Base-by-base conservation (phyloP, 2,329 filamentous ascomycete genomes). In the Diplodia sapinea region DNA sequence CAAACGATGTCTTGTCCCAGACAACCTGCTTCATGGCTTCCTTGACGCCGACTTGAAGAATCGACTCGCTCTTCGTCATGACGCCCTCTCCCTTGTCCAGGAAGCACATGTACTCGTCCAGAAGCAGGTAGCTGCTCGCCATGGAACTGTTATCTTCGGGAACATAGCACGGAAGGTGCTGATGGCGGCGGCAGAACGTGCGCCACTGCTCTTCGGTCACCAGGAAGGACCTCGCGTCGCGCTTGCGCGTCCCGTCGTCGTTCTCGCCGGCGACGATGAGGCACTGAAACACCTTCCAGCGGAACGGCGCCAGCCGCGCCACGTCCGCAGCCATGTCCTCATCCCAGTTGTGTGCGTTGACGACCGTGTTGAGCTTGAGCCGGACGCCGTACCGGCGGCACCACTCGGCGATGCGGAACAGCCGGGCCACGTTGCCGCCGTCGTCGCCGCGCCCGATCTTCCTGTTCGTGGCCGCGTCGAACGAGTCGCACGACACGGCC, bases 311-410 rank as follows among this genome's bases (percentile, higher is more conserved):
- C 12, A 87, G 73, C 49, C 70, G 51, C 15, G 71, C 66, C 8
- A 87, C 78, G 15, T 61, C 23, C 8, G 40, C 26, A 13, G 40
- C 56, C 36, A 61, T 49, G 23, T 61, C 56, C 72, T 87, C 85
- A 2, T 81, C 64, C 73, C 76, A 82, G 70, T 87, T 87, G 61
- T 81, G 74, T 2, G 70, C 75, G 71, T 80, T 82, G 3, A 87
- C 80, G 0, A 87, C 85, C 0, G 85, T 87, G 74, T 87, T 87
- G 62, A 87, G 72, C 77, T 87, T 87, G 78, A 87, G 86, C 74
- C 81, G 84, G 72, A 87, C 81, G 1, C 79, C 79, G 29, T 80
- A 79, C 67, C 81, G 67, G 3, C 72, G 71, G 73, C 85, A 87
- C 79, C 82, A 83, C 9, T 52, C 54, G 1, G 40, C 56, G 5